Conservation (phyloP, 2,329 filamentous ascomycete species). For the Epichloe sp. region DNA sequence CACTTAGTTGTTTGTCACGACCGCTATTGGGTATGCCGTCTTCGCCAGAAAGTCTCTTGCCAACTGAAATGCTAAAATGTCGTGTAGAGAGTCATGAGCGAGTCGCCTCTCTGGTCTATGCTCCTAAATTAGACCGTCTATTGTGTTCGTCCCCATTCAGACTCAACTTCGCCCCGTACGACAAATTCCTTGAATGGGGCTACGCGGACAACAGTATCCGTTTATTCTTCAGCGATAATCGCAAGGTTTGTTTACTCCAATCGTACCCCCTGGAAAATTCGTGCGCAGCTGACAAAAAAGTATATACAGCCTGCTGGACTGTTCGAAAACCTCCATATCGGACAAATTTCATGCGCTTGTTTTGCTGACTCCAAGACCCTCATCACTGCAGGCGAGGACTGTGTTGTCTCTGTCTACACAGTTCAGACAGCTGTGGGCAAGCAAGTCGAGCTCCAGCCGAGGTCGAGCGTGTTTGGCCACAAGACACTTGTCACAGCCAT, state of each 20-base stretch:
- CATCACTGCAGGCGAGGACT: constrained; percentile 85
- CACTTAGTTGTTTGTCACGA: constrained; percentile 64
- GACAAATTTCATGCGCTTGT: constrained; percentile 69
- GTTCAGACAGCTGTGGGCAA: constrained; percentile 52
- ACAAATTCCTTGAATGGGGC: constrained; percentile 92
- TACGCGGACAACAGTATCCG: constrained; percentile 87
- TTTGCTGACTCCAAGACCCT: constrained; percentile 86
- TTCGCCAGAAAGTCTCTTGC: neutral
- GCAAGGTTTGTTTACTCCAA: constrained; percentile 40
- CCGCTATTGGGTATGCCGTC: constrained; percentile 50
- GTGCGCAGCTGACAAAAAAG: constrained; percentile 14
- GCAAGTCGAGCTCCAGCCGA: constrained; percentile 63
- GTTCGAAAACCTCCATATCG: constrained; percentile 87
- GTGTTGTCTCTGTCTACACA: constrained; percentile 75
- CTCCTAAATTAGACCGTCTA: constrained; percentile 66
- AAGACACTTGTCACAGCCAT: constrained; percentile 70
- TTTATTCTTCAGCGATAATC: constrained; percentile 75
- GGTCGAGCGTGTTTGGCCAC: constrained; percentile 80
- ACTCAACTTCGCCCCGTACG: constrained; percentile 80
- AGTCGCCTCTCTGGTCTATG: constrained; percentile 66
- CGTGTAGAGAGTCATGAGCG: constrained; percentile 54
- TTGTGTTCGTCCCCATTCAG: constrained; percentile 75
- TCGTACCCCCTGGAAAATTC: neutral
- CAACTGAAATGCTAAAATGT: neutral
- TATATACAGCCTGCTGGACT: constrained; percentile 53